Base-by-base conservation (phyloP, 2,329 filamentous ascomycete genomes). In the Helotiales sp. region DNA sequence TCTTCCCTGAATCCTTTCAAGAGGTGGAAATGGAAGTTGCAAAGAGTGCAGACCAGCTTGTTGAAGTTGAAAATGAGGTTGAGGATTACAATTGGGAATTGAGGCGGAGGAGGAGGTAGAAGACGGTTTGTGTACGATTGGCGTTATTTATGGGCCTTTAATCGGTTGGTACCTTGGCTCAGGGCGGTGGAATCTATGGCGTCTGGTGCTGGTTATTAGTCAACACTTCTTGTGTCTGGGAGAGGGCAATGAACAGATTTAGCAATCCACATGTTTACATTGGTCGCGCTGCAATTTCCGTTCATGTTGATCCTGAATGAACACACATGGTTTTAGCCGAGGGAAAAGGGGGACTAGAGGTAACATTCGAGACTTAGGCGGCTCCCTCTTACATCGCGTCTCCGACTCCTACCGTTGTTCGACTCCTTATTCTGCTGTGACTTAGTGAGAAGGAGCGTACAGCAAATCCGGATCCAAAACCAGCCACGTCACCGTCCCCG, bases 21-120 rank as follows among this genome's bases (percentile, higher is more conserved):
- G 24, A 40, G 2, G n/a, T 34, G 32, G n/a, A 63, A 6, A 1
- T 28, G 11, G 24, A 49, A 15, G 34, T 11, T n/a, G 40, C 17
- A 15, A 40, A 49, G 6, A 62, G 50, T 1, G 37, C 28, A 40
- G 54, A 58, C 6, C 17, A 64, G 28, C 2, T 59, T 26, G 52
- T 47, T 2, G 49, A 67, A 6, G 64, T 63, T 24, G 55, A 72
- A 15, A 24, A 68, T 3, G 65, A 71, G 24, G 60, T 58, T 20
- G 69, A 71, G 2, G 68, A 74, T 52, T 20, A 66, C 8, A 73
- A 70, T 45, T 76, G 71, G 72, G 75, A 77, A 34, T 61, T 77
- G 7, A 72, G 67, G 40, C 50, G 72, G 54, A 69, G 69, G 64
- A 68, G 67, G 58, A 68, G 30, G 22, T 61, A 22, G n/a, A n/a